Base-by-base conservation (phyloP, 208 protist species). In the Phytomonas francai region DNA sequence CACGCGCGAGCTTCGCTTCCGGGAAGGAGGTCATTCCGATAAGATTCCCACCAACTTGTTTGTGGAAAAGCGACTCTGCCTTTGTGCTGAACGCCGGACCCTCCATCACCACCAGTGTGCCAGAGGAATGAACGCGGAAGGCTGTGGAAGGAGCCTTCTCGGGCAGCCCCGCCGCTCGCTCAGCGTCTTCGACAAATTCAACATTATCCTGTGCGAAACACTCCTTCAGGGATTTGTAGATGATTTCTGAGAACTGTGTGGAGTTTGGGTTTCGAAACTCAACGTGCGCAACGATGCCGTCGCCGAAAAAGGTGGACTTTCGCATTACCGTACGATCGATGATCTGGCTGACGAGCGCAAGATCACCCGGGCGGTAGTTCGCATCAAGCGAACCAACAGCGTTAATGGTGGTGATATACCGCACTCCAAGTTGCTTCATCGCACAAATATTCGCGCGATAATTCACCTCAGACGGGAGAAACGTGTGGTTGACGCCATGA, bases 1-100 rank as follows among this genome's bases (percentile, higher is more conserved):
- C 95, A 11, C 88, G 79, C 12, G 91, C 95, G 19, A 98, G 88
- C 75, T 88, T 85, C 9, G 90, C 89, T 73, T 97, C 92, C 25
- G 92, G 91, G 8, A 80, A 79, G 29, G 89, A 84, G 51, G 95
- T 98, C 95, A 98, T 98, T 54, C 92, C 92, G 67, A 98, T 97
- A 14, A 97, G 73, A 63, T 93, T 79, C 3, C 76, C 91, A 51
- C 89, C 89, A 22, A 87, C 59, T 58, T 65, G 36, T 72, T 93
- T 88, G 81, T 95, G 89, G 63, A 81, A 70, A 25, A 92, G 70
- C 25, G 80, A 90, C 76, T 98, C 94, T 6, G 91, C 92, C 45
- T 72, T 51, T 29, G 90, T 96, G 74, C 80, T 91, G 87, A 98
- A 98, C 69, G 86, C 79, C 30, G 94, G 94, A 0, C 94, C 94